Evolutionary conservation across 202 grass and related monocot genomes (phyloP).

Genomic region (Bolboschoenoplectus hybrid): DNA sequence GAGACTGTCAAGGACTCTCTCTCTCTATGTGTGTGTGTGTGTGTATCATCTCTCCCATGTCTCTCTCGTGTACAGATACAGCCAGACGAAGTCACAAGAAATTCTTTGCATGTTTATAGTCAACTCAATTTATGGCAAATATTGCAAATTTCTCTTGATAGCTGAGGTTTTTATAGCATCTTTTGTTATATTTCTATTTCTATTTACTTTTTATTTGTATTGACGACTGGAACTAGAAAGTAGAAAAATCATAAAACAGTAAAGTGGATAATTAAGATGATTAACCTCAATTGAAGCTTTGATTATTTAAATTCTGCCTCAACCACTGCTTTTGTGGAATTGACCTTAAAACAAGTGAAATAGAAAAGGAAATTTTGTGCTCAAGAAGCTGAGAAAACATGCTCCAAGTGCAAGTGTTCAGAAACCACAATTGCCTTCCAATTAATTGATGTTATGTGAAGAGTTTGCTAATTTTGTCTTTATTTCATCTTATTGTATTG

Average conservation of each 20-base stretch:
- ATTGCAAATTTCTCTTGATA: background rate
- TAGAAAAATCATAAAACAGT: background rate
- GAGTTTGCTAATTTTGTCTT: background rate
- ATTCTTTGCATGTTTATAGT: background rate
- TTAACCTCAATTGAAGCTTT: background rate
- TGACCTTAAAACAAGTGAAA: conserved; percentile 13
- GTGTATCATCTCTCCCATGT: background rate
- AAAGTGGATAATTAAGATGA: background rate
- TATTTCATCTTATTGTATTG: conserved; percentile 27
- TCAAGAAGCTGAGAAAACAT: conserved; percentile 5
- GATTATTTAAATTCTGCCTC: background rate
- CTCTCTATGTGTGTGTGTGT: too few species aligned
- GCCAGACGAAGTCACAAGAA: background rate
- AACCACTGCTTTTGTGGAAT: background rate
- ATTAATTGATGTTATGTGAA: background rate
- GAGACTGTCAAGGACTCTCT: too few species aligned
- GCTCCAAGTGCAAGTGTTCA: background rate
- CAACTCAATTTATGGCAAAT: conserved; percentile 15
- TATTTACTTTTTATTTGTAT: background rate
- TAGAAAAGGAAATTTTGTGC: background rate
- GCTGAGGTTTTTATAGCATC: background rate
- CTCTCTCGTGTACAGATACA: background rate
- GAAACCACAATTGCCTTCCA: background rate
- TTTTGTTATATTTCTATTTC: conserved; percentile 4
- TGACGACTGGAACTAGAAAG: conserved; percentile 10